Evolutionary conservation across 257 asterid species (phyloP).

Genomic region (Schizonepeta tenuifolia): DNA sequence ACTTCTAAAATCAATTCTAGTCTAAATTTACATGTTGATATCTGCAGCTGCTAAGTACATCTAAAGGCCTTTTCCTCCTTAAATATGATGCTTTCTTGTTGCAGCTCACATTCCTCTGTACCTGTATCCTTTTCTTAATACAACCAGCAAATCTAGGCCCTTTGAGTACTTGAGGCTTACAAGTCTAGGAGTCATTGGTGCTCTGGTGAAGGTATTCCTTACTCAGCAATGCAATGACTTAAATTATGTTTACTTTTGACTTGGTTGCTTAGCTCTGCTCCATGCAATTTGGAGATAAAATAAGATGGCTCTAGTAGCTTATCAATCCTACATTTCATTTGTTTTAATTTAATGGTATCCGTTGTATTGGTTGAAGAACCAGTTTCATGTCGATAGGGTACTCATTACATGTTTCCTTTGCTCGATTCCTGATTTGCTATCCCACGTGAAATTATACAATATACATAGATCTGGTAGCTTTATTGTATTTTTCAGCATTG

Average conservation of each 20-base stretch:
- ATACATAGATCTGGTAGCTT: background rate
- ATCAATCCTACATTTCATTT: background rate
- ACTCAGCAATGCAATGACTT: constrained; percentile 13
- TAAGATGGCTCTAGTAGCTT: background rate
- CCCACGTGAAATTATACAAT: background rate
- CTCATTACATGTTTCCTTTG: background rate
- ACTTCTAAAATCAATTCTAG: constrained; percentile 11
- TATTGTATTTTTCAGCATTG: background rate
- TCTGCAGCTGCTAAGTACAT: background rate
- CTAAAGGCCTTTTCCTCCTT: constrained; percentile 20
- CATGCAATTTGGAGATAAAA: constrained; percentile 14
- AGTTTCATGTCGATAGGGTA: constrained; percentile 2
- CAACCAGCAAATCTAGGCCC: constrained; percentile 92
- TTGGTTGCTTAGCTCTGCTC: constrained; percentile 11
- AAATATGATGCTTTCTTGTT: constrained; percentile 33
- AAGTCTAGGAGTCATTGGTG: constrained; percentile 95
- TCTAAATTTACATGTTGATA: background rate
- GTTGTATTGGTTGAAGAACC: background rate
- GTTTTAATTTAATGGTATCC: background rate
- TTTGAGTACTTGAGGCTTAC: constrained; percentile 96
- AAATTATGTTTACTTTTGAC: background rate
- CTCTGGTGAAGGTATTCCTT: constrained; percentile 89
- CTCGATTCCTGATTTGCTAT: background rate
- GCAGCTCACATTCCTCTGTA: constrained; percentile 93
- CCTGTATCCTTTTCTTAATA: constrained; percentile 87